Base-by-base conservation (phyloP, 768 basidiomycete species). In the Sutorius australiensis region DNA sequence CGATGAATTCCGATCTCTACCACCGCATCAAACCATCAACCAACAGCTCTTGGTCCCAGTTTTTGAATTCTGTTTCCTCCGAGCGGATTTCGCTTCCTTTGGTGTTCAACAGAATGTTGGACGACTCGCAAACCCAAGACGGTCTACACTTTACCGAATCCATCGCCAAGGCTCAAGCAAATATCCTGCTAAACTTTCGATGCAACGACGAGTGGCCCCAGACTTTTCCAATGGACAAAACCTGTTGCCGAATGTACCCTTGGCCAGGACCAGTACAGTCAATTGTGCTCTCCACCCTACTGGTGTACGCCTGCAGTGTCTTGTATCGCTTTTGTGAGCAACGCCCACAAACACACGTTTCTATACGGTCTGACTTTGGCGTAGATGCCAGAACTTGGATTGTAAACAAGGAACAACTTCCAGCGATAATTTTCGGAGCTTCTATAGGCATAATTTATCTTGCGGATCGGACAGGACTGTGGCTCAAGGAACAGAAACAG, bases 401-500 rank as follows among this genome's bases (percentile, higher is more conserved):
- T 27, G 21, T 51, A 43, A 57, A 56, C 51, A 60, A 57, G 39
- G 54, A 59, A 28, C 38, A 53, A 36, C 61, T 57, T 43, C 75
- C 89, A 3, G 69, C 81, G 10, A 58, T 86, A 14, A 74, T 86
- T 10, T 83, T 92, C 56, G 86, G 90, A 51, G 67, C 74, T n/a
- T 77, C 83, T 11, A 73, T 89, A 30, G 73, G 76, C n/a, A 67
- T 92, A 44, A 82, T 87, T 28, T 94, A 82, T 69, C 48, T 87
- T 51, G 87, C 92, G 3, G 93, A 97, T 64, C 80, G 93, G n/a
- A 92, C 90, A 5, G 80, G 80, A 37, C 74, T 93, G 54, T 97
- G 91, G 86, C 72, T 87, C 49, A 95, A 95, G 66, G 91, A 93
- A 65, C 87, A 94, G 62, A 97, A 95, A 64, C 80, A 86, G 48